A percentile compares a stretch with the other conserved stretches of the same genome.
phyloP scores from a whole-genome alignment of 768 basidiomycete species.

The Dendrothele bispora region DNA sequence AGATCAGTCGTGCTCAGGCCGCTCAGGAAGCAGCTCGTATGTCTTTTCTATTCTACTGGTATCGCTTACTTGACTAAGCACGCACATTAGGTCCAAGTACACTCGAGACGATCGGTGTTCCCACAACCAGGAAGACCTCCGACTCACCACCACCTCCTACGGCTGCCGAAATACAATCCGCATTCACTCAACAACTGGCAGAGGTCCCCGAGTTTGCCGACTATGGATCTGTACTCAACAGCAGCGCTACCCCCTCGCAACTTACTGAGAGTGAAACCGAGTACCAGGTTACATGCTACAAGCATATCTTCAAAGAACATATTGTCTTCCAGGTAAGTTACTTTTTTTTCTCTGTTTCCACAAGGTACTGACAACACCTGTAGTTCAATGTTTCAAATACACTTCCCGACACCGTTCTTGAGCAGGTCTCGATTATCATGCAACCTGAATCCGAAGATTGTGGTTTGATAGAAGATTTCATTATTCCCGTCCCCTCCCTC shows the following conservation, averaged over 20 bases:
- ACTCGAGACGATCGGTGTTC: constrained; percentile 80
- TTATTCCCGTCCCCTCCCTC: constrained; percentile 79
- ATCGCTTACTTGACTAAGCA: not conserved
- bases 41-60: constrained; percentile 29
- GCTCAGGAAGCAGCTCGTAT: constrained; percentile 85
- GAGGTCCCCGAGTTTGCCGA: constrained; percentile 83
- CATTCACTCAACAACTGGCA: constrained; percentile 81
- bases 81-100: constrained; percentile 69
- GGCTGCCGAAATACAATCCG: constrained; percentile 84
- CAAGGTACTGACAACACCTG: not conserved
- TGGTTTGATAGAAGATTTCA: constrained; percentile 89
- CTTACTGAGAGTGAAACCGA: constrained; percentile 98
- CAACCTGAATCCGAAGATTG: constrained; percentile 70
- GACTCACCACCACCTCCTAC: constrained; percentile 74
- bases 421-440: constrained; percentile 94
- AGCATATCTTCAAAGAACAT: constrained; percentile 95
- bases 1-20: constrained; percentile 91
- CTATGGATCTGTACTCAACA: constrained; percentile 88
- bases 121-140: constrained; percentile 55
- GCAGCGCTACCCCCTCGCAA: constrained; percentile 72
- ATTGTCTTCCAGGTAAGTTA: constrained; percentile 89
- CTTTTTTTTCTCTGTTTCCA: not conserved
- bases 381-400: constrained; percentile 99
- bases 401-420: constrained; percentile 90
- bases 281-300: constrained; percentile 95